These are phyloP conservation scores for Endothia cerciana DNA, from an alignment of 2,329 filamentous ascomycete genomes.

Conservation along the genomic window DNA sequence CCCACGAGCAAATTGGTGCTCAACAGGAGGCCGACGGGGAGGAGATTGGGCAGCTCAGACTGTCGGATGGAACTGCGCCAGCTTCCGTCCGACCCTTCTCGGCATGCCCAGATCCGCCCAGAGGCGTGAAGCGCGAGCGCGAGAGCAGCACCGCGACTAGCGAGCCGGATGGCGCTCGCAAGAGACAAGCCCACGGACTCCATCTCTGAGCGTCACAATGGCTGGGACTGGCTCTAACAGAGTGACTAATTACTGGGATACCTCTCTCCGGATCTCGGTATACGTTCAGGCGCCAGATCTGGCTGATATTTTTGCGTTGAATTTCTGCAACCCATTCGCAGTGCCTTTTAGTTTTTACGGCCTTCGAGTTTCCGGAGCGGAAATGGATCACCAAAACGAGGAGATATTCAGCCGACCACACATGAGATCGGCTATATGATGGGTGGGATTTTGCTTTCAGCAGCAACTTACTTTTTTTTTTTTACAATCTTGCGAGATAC, in stretches of 20 bases:
- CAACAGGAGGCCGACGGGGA: not conserved
- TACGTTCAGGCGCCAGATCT: not conserved
- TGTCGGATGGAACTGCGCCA: not conserved
- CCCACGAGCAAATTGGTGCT: not conserved
- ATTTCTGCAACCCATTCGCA: not conserved
- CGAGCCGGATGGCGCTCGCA: not conserved
- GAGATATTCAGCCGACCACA: too few species aligned
- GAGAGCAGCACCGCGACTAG: not conserved
- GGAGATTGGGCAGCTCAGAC: too few species aligned
- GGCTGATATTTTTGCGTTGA: not conserved
- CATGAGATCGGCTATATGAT: not conserved
- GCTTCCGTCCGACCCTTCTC: too few species aligned
- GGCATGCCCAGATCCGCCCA: too few species aligned
- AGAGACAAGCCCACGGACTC: constrained; percentile 1
- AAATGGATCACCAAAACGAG: not conserved
- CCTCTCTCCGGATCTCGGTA: not conserved
- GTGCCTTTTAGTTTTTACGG: not conserved
- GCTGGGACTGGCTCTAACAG: not conserved
- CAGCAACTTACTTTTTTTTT: not conserved
- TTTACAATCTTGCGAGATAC: not conserved
- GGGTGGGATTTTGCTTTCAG: not conserved
- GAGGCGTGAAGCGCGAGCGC: constrained; percentile 12
- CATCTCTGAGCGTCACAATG: not conserved
- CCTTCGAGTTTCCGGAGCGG: not conserved
- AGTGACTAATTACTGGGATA: not conserved